Conservation (phyloP, 2,329 filamentous ascomycete genomes). For the Neonectria ditissima region DNA sequence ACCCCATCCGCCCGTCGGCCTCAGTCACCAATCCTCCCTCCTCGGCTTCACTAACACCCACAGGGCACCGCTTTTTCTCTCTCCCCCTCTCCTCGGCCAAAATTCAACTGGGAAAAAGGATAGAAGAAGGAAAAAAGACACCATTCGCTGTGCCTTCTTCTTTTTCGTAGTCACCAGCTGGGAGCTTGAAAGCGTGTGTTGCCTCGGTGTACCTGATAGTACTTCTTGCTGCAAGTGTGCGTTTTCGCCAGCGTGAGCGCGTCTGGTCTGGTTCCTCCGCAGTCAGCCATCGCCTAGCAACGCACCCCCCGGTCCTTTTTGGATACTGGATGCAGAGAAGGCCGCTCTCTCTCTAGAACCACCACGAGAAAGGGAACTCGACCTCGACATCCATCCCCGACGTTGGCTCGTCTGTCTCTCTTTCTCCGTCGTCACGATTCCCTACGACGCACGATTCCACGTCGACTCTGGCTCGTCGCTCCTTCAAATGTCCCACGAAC, state of each 20-base stretch:
- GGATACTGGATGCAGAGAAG: conserved; percentile 29
- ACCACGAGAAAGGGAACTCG: conserved; percentile 33
- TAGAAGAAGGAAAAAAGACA: conserved; percentile 17
- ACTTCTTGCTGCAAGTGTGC: conserved; percentile 14
- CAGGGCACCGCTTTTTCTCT: conserved; percentile 14
- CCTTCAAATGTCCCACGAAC: conserved; percentile 49
- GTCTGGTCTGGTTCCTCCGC: conserved; percentile 37
- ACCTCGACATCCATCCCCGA: conserved; percentile 25
- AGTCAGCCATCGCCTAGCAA: conserved; percentile 45
- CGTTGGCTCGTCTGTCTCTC: conserved; percentile 2
- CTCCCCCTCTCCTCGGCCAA: conserved; percentile 21
- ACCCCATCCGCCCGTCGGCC: conserved; percentile 46
- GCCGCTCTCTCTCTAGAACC: conserved; percentile 18
- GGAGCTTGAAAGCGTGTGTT: conserved; percentile 23
- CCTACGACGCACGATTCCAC: conserved; percentile 32
- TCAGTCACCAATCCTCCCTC: conserved; percentile 14
- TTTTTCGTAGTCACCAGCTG: conserved; percentile 17
- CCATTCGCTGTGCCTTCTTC: conserved; percentile 33
- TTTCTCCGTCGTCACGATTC: conserved; percentile 35
- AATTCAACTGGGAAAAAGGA: conserved; percentile 19
- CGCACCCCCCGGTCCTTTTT: conserved; percentile 41
- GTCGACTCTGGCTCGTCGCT: conserved; percentile 40
- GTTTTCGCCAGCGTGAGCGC: conserved; percentile 14
- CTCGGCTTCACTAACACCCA: conserved; percentile 21
- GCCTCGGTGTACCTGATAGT: conserved; percentile 12